Evolutionary conservation across 176 grass and related monocot species (phyloP).

Genomic region (Carex pumila): DNA sequence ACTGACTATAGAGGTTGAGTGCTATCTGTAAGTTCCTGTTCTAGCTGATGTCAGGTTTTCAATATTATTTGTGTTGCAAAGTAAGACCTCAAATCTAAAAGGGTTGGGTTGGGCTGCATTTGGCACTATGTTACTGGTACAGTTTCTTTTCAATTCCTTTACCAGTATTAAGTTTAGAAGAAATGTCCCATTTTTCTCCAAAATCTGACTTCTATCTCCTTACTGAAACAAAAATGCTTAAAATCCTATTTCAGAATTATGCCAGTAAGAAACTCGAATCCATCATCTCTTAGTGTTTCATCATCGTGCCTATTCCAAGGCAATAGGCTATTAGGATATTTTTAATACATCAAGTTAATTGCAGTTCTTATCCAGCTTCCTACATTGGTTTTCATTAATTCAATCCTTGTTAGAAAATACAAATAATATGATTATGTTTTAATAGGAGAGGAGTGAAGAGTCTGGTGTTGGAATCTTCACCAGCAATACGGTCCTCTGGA

Average conservation of each 20-base stretch:
- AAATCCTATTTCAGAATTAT: background rate
- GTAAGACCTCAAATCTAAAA: background rate
- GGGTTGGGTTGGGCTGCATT: background rate
- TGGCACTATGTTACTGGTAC: background rate
- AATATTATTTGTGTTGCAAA: background rate
- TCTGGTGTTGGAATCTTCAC: slow-evolving; percentile 72
- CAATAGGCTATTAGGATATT: background rate
- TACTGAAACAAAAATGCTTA: background rate
- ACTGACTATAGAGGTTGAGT: background rate
- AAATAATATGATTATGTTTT: background rate
- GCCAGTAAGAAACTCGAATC: background rate
- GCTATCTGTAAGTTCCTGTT: background rate
- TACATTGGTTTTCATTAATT: background rate
- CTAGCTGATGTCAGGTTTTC: background rate
- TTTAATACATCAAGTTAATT: background rate
- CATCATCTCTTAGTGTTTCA: background rate
- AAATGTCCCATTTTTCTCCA: background rate
- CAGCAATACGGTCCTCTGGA: slow-evolving; percentile 43
- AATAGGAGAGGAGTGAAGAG: slow-evolving; percentile 58
- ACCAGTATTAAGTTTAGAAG: background rate
- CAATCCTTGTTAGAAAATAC: background rate
- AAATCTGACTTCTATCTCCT: background rate
- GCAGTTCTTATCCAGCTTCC: background rate
- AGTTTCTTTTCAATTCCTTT: background rate
- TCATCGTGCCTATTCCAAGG: background rate